phyloP scores from a whole-genome alignment of 176 grass and related monocot genomes.

The Poa annua region DNA sequence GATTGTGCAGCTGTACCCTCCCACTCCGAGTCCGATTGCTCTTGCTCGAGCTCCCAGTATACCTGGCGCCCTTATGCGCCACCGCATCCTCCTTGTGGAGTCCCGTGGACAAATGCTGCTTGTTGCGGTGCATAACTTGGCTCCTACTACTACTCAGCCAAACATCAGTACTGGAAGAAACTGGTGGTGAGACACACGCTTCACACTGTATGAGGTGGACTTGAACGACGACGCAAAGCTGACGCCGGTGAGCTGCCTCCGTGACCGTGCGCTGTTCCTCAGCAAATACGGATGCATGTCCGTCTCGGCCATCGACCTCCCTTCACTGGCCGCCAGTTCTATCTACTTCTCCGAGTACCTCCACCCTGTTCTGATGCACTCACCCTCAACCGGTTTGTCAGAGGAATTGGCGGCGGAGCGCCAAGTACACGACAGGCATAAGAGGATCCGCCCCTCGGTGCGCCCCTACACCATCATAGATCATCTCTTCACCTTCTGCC shows the following conservation, averaged over 20 bases:
- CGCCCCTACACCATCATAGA: background rate
- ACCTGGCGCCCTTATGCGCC: accelerated
- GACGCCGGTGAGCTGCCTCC: background rate
- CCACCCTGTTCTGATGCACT: background rate
- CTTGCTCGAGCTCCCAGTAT: background rate
- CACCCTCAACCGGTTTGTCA: background rate
- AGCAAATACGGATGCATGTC: background rate
- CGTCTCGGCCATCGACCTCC: background rate
- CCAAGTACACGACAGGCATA: background rate
- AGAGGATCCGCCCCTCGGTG: background rate
- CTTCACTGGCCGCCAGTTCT: background rate
- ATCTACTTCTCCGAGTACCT: background rate
- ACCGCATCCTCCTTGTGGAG: background rate
- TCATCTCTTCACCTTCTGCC: background rate
- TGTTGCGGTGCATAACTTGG: too few relatives aligned
- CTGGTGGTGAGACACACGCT: background rate
- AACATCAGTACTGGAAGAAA: background rate
- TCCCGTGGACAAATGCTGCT: background rate
- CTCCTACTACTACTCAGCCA: too few relatives aligned
- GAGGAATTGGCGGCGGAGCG: background rate
- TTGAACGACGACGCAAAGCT: background rate
- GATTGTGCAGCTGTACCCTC: background rate
- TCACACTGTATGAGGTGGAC: background rate
- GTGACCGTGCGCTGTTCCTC: background rate
- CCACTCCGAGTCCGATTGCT: background rate